Conservation (phyloP, 306 rosid genomes). For the Vicia faba region DNA sequence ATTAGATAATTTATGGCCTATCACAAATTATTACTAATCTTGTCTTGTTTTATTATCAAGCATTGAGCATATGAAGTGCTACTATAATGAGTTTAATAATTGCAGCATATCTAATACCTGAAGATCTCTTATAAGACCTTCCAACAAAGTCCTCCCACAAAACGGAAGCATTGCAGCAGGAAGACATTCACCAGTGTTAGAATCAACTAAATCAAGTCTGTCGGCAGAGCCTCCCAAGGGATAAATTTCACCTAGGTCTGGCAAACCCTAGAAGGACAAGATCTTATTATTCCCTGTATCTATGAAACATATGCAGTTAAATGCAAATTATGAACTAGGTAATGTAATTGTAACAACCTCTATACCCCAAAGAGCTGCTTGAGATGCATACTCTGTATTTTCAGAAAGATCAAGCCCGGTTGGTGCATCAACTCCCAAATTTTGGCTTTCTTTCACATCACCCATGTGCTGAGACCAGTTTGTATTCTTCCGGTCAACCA, state of each 20-base stretch:
- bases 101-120: conserved; percentile 70
- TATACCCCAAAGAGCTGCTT: conserved; percentile 98
- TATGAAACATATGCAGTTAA: conserved; percentile 19
- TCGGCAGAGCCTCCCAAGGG: conserved; percentile 99
- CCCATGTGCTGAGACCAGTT: conserved; percentile 53
- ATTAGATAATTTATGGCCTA: conserved; percentile 22
- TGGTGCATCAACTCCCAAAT: conserved; percentile 77
- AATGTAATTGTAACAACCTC: conserved; percentile 62
- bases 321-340: conserved; percentile 14
- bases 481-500: conserved; percentile 49
- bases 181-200: conserved; percentile 84
- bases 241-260: conserved; percentile 96
- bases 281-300: conserved; percentile 48
- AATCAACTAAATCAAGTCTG: conserved; percentile 91
- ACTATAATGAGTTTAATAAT: conserved; percentile 29
- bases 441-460: conserved; percentile 56
- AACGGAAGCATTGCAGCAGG: conserved; percentile 98
- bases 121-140: conserved; percentile 93
- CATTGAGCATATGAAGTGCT: conserved; percentile 22
- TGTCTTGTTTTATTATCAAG: conserved; percentile 34
- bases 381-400: conserved; percentile 82
- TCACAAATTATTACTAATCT: conserved; percentile 22
- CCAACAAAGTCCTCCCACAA: conserved; percentile 97
- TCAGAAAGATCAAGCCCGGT: conserved; percentile 73
- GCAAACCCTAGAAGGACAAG: conserved; percentile 81